phyloP scores from a whole-genome alignment of 1,284 basidiomycete genomes.

The Peniophora sp. region DNA sequence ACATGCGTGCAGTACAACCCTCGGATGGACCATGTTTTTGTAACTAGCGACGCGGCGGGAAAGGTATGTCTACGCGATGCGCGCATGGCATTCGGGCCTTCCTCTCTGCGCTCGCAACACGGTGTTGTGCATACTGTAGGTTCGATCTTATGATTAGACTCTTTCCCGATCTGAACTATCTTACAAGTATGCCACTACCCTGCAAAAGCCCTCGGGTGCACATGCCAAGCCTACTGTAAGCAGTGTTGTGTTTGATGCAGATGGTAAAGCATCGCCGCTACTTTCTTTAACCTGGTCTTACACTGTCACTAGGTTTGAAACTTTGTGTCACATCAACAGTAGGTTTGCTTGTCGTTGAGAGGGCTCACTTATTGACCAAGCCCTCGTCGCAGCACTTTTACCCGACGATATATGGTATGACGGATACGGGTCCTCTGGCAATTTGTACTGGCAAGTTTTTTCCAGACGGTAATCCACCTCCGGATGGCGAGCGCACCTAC shows the following conservation, averaged over 20 bases:
- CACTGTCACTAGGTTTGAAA: not conserved
- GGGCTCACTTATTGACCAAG: too few relatives aligned
- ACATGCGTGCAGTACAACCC: constrained; percentile 62
- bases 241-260: constrained; percentile 56
- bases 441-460: constrained; percentile 48
- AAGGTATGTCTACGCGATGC: constrained; percentile 59
- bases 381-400: constrained; percentile 54
- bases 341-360: too few relatives aligned
- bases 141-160: not conserved
- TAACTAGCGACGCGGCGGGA: constrained; percentile 50
- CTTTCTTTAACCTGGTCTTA: constrained; percentile 31
- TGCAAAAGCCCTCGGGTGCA: constrained; percentile 33
- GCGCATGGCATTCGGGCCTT: constrained; percentile 67
- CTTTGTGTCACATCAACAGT: too few relatives aligned
- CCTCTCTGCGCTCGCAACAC: constrained; percentile 29
- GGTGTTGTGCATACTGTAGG: constrained; percentile 47
- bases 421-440: constrained; percentile 61
- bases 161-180: not conserved
- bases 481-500: constrained; percentile 44
- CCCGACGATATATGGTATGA: constrained; percentile 62
- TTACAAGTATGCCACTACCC: constrained; percentile 54
- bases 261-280: constrained; percentile 58
- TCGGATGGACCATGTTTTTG: constrained; percentile 54
- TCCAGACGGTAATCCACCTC: constrained; percentile 42
- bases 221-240: constrained; percentile 56